A percentile compares a stretch with the other conserved stretches of the same genome.
Evolutionary conservation across 2,329 filamentous ascomycete genomes (phyloP).

Genomic region (Aureobasidium sp.): DNA sequence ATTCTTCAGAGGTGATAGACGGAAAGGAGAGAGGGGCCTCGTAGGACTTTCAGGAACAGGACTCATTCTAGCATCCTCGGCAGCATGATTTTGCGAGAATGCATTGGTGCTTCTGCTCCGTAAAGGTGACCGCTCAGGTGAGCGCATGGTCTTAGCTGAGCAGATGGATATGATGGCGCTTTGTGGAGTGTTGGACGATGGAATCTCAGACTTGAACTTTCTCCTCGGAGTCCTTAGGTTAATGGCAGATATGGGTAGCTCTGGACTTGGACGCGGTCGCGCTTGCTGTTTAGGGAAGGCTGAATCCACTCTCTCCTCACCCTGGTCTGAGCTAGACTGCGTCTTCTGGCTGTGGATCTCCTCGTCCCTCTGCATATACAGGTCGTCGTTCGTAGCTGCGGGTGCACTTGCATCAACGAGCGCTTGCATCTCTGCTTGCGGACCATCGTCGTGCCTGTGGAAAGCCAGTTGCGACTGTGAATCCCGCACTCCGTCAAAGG

Average conservation of each 20-base stretch:
- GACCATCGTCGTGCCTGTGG: no score
- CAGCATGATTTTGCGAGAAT: not conserved
- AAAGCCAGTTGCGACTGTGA: not conserved
- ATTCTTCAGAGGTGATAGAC: conserved; percentile 3
- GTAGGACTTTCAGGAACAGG: not conserved
- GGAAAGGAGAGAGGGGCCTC: conserved; percentile 2
- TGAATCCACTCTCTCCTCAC: conserved; percentile 1
- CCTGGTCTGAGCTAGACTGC: not conserved
- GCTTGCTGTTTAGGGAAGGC: conserved; percentile 16
- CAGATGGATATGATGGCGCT: conserved; percentile 20
- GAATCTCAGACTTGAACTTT: conserved; percentile 19
- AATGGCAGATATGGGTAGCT: not conserved
- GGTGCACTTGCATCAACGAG: not conserved
- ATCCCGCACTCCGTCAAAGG: not conserved
- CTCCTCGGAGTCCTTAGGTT: not conserved
- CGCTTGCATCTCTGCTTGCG: not conserved
- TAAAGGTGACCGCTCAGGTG: conserved; percentile 19
- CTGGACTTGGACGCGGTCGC: conserved; percentile 9
- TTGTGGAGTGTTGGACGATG: conserved; percentile 23
- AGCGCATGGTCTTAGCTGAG: conserved; percentile 9
- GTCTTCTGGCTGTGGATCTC: not conserved
- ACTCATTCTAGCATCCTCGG: not conserved
- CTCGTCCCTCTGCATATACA: not conserved
- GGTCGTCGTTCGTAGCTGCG: not conserved
- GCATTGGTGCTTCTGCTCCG: conserved; percentile 17